Evolutionary conservation across 2,329 filamentous ascomycete species (phyloP).

Genomic region (Colletotrichum caudatum): DNA sequence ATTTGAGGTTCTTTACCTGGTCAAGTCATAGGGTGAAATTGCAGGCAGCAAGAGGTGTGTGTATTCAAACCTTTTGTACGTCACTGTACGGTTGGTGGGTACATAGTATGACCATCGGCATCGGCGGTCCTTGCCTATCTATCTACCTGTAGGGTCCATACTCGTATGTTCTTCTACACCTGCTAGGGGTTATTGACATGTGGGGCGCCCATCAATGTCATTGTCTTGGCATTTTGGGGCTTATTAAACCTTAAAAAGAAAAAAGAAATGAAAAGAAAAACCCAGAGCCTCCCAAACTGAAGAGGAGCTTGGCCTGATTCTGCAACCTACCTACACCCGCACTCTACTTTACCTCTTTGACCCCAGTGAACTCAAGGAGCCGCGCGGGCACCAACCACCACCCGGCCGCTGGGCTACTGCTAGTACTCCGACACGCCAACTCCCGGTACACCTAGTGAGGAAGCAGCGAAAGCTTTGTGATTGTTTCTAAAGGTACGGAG

Average conservation of each 20-base stretch:
- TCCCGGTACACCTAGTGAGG: neutral
- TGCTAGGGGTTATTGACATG: conserved; percentile 16
- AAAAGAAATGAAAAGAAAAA: neutral
- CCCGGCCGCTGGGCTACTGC: neutral
- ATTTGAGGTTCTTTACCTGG: too few species aligned
- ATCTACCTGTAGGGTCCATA: too few species aligned
- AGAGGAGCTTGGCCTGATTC: neutral
- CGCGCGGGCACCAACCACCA: neutral
- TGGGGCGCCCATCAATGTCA: neutral
- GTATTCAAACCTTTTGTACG: too few species aligned
- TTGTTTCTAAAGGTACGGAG: neutral
- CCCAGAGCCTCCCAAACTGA: neutral
- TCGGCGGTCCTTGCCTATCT: too few species aligned
- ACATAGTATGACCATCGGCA: too few species aligned
- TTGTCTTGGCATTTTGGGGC: conserved; percentile 9
- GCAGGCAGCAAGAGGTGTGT: too few species aligned
- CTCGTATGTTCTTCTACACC: neutral
- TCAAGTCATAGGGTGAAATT: too few species aligned
- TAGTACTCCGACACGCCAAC: neutral
- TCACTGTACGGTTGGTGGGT: neutral
- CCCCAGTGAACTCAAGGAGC: neutral
- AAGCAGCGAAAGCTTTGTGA: neutral
- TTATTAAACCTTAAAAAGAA: conserved; percentile 38
- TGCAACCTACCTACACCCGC: neutral
- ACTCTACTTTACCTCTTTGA: neutral